A percentile compares a stretch with the other conserved stretches of the same genome.
These are phyloP conservation scores for Colletotrichum graminicola DNA, from an alignment of 2,329 filamentous ascomycete species.

Conservation along the genomic window DNA sequence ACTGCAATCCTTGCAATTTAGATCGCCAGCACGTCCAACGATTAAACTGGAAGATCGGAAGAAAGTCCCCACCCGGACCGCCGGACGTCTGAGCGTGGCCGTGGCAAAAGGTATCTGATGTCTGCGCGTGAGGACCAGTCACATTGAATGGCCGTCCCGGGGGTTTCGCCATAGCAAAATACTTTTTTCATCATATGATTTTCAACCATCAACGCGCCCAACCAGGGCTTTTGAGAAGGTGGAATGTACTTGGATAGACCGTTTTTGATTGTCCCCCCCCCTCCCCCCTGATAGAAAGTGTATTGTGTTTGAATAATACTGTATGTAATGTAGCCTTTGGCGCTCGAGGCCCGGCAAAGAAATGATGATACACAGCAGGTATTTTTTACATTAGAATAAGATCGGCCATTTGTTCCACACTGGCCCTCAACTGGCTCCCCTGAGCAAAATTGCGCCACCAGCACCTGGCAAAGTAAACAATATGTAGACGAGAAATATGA, in stretches of 20 bases:
- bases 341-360: constrained; percentile 15
- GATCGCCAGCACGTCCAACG: neutral
- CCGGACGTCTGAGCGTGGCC: neutral
- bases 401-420: neutral
- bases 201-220: neutral
- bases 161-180: neutral
- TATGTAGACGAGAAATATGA: constrained; percentile 14
- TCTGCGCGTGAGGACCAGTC: neutral
- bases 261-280: neutral
- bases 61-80: neutral
- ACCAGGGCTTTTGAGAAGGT: neutral
- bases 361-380: constrained; percentile 9
- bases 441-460: constrained; percentile 22
- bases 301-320: constrained; percentile 20
- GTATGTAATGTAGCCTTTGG: constrained; percentile 6
- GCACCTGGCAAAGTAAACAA: constrained; percentile 23
- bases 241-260: neutral
- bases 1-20: neutral
- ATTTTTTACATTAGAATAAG: constrained; percentile 30
- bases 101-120: neutral
- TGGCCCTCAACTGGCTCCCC: neutral
- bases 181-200: neutral
- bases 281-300: neutral
- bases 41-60: neutral
- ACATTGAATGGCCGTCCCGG: neutral